Evolutionary conservation across 257 asterid genomes (phyloP), one percentile per base, ranked within the genome.

Genomic region (Striga asiatica): DNA sequence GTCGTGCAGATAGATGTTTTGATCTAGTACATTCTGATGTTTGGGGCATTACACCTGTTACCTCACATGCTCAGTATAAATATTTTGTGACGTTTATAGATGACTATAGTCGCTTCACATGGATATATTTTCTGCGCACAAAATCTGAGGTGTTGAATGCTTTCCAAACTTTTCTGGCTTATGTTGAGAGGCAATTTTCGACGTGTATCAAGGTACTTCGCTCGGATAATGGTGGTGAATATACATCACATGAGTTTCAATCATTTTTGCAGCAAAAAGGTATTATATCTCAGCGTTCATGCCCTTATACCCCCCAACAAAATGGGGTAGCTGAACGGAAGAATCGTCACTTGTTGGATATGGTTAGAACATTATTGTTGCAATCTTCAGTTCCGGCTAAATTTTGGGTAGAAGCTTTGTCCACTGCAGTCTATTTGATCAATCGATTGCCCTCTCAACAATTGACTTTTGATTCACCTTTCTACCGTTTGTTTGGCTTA

Each of bases 361-460:
- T 59, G 11, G 49, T 23, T 28, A 4, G 11, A 0, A 46, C 65
- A 0, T 29, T 59, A 11, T 47, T 59, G 6, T 16, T 59, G 2
- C 23, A 59, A 8, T 7, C 24, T 11, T 45, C 9, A 4, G 35
- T 50, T 16, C 50, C 25, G 2, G 6, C 50, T 19, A 4, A 18
- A 16, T 43, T 43, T 43, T 62, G 60, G 67, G 46, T 23, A 3
- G 38, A 62, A 28, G 61, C 68, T 11, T 17, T 50, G 21, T 51
- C 46, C 7, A 51, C 46, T 5, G 46, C 6, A 0, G 54, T 50
- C 4, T 41, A 62, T 38, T 3, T 62, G 14, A 39, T 50, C n/a
- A 51, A 50, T 39, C 21, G 32, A 0, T 18, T 62, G 6, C 61
- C 54, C 8, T 22, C 31, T 6, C 60, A 13, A 2, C 27, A 1